A percentile compares a stretch with the other conserved stretches of the same genome.
phyloP scores from a whole-genome alignment of 305 asterid genomes.

The Fraxinus nigra region DNA sequence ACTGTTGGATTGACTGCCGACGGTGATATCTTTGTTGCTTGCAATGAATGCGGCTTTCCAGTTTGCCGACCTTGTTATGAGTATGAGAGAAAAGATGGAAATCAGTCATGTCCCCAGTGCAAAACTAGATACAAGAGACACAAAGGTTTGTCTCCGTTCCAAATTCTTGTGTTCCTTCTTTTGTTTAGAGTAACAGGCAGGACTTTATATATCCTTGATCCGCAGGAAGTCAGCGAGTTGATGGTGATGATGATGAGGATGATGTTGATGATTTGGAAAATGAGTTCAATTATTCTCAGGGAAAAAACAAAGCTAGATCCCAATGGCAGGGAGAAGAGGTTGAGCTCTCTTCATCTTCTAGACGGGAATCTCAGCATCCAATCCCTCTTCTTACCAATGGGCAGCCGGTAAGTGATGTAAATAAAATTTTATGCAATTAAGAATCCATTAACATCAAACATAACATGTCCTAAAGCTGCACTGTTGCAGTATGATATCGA shows the following conservation, averaged over 20 bases:
- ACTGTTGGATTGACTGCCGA: slow-evolving; percentile 47
- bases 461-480: neutral
- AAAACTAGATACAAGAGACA: slow-evolving; percentile 74
- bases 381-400: slow-evolving; percentile 77
- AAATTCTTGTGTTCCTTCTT: neutral
- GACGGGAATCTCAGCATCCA: slow-evolving; percentile 69
- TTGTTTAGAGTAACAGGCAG: slow-evolving; percentile 4
- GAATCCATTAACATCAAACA: neutral
- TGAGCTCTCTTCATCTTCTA: slow-evolving; percentile 73
- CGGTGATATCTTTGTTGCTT: slow-evolving; percentile 66
- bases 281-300: slow-evolving; percentile 53
- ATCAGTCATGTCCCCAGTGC: slow-evolving; percentile 71
- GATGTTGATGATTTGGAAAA: slow-evolving; percentile 70
- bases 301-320: slow-evolving; percentile 57
- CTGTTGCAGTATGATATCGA: neutral
- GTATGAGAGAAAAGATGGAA: slow-evolving; percentile 74
- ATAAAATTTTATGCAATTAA: neutral
- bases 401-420: slow-evolving; percentile 49
- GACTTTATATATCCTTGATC: slow-evolving; percentile 40
- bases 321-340: slow-evolving; percentile 77
- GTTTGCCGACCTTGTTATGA: slow-evolving; percentile 76
- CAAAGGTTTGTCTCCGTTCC: slow-evolving; percentile 40
- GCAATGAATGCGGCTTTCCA: slow-evolving; percentile 76
- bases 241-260: slow-evolving; percentile 74
- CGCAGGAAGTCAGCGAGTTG: slow-evolving; percentile 68